Base-by-base conservation (phyloP, 2,329 filamentous ascomycete genomes). In the Botrytis medusae region DNA sequence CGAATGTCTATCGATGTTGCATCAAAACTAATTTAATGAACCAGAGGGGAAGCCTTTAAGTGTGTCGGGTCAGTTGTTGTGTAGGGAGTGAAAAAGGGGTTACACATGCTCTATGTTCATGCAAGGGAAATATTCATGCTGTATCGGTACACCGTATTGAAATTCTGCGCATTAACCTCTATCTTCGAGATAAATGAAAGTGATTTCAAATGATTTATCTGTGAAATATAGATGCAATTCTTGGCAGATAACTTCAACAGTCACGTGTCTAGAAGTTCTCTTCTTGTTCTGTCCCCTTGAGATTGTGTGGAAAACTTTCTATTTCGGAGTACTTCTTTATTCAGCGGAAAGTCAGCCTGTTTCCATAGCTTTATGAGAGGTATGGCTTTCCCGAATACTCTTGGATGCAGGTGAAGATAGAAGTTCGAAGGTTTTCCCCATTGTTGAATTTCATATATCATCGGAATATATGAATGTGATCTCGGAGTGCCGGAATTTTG, bases 221-320 rank as follows among this genome's bases (percentile, higher is more conserved):
- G n/a, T 51, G 5, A 2, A 54, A 0, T 54, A 14, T 1, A n/a
- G 10, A 54, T 12, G 6, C 14, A 54, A 14, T 54, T 5, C 25
- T 51, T 54, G 48, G 5, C 10, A 54, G 48, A 7, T n/a, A 0
- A 8, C 4, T 54, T 54, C 25, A 54, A n/a, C 25, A 6, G 48
- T 54, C 25, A 54, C 7, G 5, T n/a, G 5, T n/a, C n/a, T 14
- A n/a, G 0, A 54, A 54, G 25, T 16, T 54, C 0, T n/a, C 10
- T 1, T 54, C n/a, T 12, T 7, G 12, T 16, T n/a, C 0, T n/a
- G 16, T n/a, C 0, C 10, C 12, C 12, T n/a, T 16, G 5, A 7
- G 25, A 54, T 3, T 16, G 12, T n/a, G 22, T 54, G 25, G 25
- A 12, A 14, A 5, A 44, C 42, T 20, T 44, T 5, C 42, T 44